Base-by-base conservation (phyloP, 169 alveolate genomes). In the Cardiosporidium cionae region DNA sequence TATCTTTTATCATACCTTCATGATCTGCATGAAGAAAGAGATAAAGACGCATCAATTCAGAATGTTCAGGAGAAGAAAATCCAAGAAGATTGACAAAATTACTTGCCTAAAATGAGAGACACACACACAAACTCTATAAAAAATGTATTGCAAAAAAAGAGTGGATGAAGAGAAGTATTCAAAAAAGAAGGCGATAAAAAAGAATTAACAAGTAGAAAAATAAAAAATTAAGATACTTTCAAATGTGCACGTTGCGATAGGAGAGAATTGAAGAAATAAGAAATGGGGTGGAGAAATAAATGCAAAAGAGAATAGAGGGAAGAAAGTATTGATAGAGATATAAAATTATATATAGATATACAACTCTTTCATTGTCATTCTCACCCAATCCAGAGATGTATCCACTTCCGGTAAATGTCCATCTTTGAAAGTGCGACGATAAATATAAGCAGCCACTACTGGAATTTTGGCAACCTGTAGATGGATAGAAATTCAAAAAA, bases 1-100 rank as follows among this genome's bases (percentile, higher is more conserved):
- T 16, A 35, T 6, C 23, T 32, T 31, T 16, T 32, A 0, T 34
- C 70, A 16, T 4, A 78, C 84, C 96, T 81, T 94, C 97, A 69
- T 91, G 97, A 77, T 91, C 96, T 33, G 94, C 87, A 44, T 90
- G 95, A 54, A 87, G 74, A 33, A 89, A 70, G 36, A 90, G 72
- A 74, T 90, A 90, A 27, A 92, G 79, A 3, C 85, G 65, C 52
- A 80, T 28, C 22, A 78, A 69, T 64, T 91, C 96, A 35, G 70
- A 27, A 65, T 85, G 79, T 0, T 81, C 78, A 32, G 70, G 64
- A 63, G 76, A 68, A 25, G 86, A 84, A 52, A 65, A 80, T 7
- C 95, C 95, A 29, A 92, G 83, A 91, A 86, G 84, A 31, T 83
- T 87, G 23, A 90, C 85, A 72, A 78, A 90, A 72, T 90, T 92